Percentiles rank a stretch among this genome's conserved stretches.
Conservation (phyloP, 2,329 filamentous ascomycete genomes). For the Trichoderma lentiforme region DNA sequence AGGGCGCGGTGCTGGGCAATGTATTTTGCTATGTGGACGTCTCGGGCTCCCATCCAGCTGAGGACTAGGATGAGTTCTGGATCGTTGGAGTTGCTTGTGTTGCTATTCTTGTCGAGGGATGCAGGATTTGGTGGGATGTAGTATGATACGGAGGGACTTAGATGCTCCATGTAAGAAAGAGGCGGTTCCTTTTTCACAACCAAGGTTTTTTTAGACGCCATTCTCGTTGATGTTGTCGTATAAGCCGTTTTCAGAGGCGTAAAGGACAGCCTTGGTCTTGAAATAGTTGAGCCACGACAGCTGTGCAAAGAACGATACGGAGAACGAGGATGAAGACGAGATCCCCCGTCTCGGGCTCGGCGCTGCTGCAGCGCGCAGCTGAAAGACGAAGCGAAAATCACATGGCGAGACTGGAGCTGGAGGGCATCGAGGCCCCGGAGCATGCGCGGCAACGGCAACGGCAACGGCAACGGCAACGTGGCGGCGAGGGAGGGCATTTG, state of each 20-base stretch:
- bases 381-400: background rate
- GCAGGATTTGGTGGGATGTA: conserved; percentile 29
- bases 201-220: conserved; percentile 27
- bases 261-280: background rate
- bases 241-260: background rate
- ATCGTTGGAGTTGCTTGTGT: conserved; percentile 15
- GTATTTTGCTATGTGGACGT: conserved; percentile 52
- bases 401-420: background rate
- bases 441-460: background rate
- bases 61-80: conserved; percentile 48
- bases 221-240: conserved; percentile 19
- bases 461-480: background rate
- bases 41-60: conserved; percentile 51
- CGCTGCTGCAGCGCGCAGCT: background rate
- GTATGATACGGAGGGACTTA: conserved; percentile 38
- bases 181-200: conserved; percentile 15
- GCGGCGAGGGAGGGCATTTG: background rate
- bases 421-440: background rate
- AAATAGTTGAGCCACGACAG: background rate
- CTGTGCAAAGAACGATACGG: background rate
- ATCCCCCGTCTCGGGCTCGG: background rate
- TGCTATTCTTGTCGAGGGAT: background rate
- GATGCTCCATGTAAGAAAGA: conserved; percentile 37
- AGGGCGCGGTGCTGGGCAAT: conserved; percentile 41
- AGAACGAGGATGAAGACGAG: background rate